Conservation (phyloP, 768 basidiomycete genomes). For the Pulveroboletus sp. region DNA sequence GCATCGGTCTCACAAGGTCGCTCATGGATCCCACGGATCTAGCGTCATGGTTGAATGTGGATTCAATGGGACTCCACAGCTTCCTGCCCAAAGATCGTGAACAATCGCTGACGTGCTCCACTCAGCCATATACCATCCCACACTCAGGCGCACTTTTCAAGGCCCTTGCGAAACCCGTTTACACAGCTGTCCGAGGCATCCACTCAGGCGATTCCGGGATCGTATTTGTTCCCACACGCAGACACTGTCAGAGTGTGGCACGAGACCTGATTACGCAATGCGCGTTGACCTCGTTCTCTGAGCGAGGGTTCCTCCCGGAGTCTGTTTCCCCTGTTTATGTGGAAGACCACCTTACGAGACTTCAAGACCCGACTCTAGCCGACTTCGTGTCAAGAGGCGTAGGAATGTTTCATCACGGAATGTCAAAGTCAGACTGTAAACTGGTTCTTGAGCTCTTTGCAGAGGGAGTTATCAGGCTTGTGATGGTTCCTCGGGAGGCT, state of each 20-base stretch:
- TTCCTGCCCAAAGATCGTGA: constrained; percentile 84
- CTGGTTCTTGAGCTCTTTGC: constrained; percentile 78
- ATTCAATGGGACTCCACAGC: constrained; percentile 56
- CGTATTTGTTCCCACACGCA: constrained; percentile 84
- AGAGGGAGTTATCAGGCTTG: constrained; percentile 71
- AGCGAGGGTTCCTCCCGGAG: constrained; percentile 60
- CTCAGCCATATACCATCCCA: constrained; percentile 79
- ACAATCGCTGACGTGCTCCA: constrained; percentile 62
- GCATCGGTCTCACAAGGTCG: constrained; percentile 73
- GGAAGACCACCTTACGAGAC: constrained; percentile 50
- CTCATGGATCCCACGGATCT: constrained; percentile 78
- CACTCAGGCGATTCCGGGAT: constrained; percentile 51
- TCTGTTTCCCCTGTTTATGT: constrained; percentile 48
- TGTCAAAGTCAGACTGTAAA: constrained; percentile 60
- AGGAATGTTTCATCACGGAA: constrained; percentile 78
- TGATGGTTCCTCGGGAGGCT: constrained; percentile 77
- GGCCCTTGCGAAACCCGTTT: constrained; percentile 87
- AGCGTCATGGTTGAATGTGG: constrained; percentile 78
- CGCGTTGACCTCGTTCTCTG: constrained; percentile 66
- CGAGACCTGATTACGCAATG: constrained; percentile 85
- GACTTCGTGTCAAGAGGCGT: constrained; percentile 83
- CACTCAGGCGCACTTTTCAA: constrained; percentile 86
- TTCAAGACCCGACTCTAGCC: constrained; percentile 58
- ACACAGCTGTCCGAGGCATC: constrained; percentile 59
- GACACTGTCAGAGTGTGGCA: constrained; percentile 69